These are phyloP conservation scores for Umbelopsis sp. DNA, from an alignment of 192 early-diverging fungal genomes.

Conservation along the genomic window DNA sequence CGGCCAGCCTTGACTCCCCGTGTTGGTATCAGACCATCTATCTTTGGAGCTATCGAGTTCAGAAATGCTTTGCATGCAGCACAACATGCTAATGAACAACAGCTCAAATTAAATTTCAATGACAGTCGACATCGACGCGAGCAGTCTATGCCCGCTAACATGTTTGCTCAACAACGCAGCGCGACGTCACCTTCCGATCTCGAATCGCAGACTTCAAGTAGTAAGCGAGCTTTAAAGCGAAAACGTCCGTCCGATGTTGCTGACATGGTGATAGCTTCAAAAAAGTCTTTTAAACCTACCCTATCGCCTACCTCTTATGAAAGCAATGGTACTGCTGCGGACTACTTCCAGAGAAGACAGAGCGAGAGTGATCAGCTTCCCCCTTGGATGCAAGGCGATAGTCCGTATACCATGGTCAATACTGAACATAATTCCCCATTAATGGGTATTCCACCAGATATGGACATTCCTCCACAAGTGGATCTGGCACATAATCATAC, in stretches of 20 bases:
- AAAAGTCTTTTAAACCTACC: background rate
- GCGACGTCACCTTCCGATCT: conserved; percentile 8
- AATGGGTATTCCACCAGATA: too few species aligned
- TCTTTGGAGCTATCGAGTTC: conserved; percentile 59
- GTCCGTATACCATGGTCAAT: too few species aligned
- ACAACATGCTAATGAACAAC: background rate
- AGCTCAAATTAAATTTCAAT: background rate
- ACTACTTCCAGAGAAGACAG: conserved; percentile 26
- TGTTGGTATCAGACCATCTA: conserved; percentile 48
- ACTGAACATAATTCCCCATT: too few species aligned
- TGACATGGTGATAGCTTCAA: conserved; percentile 1
- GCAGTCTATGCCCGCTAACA: background rate
- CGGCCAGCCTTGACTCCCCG: conserved; percentile 31
- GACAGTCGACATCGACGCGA: background rate
- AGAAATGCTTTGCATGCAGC: conserved; percentile 4
- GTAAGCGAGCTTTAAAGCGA: background rate
- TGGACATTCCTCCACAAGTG: too few species aligned
- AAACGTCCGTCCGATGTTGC: conserved; percentile 2
- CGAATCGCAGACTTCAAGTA: background rate
- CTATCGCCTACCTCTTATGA: conserved; percentile 20
- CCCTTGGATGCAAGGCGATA: too few species aligned
- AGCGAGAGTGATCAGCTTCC: too few species aligned
- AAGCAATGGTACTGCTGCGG: conserved; percentile 26
- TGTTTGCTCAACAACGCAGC: background rate
- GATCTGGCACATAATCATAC: background rate